Conservation (phyloP, 164 flowering plant species). For the Vitis riparia region DNA sequence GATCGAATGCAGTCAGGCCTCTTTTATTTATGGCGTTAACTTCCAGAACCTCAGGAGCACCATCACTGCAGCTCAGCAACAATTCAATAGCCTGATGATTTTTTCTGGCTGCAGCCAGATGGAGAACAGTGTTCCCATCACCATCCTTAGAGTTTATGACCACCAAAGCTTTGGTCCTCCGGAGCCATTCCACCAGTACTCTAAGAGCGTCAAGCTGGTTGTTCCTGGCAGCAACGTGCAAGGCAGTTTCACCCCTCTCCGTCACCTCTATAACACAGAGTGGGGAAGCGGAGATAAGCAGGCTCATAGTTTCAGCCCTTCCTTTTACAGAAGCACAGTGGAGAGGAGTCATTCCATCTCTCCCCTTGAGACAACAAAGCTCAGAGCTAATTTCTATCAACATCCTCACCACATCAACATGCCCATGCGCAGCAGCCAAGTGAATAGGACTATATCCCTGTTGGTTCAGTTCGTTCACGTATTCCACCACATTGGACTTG, state of each 20-base stretch:
- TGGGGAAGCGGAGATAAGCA: slow-evolving; percentile 20
- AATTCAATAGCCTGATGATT: slow-evolving; percentile 4
- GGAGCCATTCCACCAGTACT: slow-evolving; percentile 17
- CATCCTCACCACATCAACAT: background rate
- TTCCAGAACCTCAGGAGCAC: background rate
- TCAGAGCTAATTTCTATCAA: slow-evolving; percentile 9
- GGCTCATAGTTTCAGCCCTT: slow-evolving; percentile 4
- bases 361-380: slow-evolving; percentile 26
- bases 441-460: slow-evolving; percentile 32
- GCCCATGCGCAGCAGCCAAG: slow-evolving; percentile 18
- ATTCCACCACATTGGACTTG: background rate
- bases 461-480: slow-evolving; percentile 17
- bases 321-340: slow-evolving; percentile 20
- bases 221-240: slow-evolving; percentile 21
- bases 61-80: background rate
- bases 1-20: background rate
- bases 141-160: slow-evolving; percentile 19
- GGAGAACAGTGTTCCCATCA: slow-evolving; percentile 24
- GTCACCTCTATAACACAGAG: slow-evolving; percentile 23
- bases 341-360: slow-evolving; percentile 20
- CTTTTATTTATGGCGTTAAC: slow-evolving; percentile 4
- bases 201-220: slow-evolving; percentile 4
- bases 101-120: slow-evolving; percentile 14
- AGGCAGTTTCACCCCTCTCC: slow-evolving; percentile 18
- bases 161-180: background rate